Evolutionary conservation across 306 rosid species (phyloP).

Genomic region (Prunus persica): Prunus_persica_NCBIv2 NC_034009.1:35128001-35128500

Average conservation of each 20-base stretch:
- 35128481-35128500: not conserved
- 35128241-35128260: constrained; percentile 68
- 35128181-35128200: constrained; percentile 64
- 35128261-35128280: constrained; percentile 42
- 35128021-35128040: constrained; percentile 76
- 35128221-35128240: constrained; percentile 51
- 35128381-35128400: not conserved
- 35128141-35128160: constrained; percentile 95
- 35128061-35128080: constrained; percentile 81
- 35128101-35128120: constrained; percentile 63
- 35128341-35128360: not conserved
- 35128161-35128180: constrained; percentile 82
- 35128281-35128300: constrained; percentile 16
- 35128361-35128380: not conserved
- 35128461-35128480: not conserved
- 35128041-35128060: constrained; percentile 83
- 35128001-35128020: constrained; percentile 89
- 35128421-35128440: not conserved
- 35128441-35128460: too few relatives aligned
- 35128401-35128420: not conserved
- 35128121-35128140: constrained; percentile 97
- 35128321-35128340: too few relatives aligned
- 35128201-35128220: constrained; percentile 74
- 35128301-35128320: not conserved
- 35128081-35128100: constrained; percentile 91